Evolutionary conservation across 1,284 basidiomycete genomes (phyloP).

Genomic region (Puccinia horiana): DNA sequence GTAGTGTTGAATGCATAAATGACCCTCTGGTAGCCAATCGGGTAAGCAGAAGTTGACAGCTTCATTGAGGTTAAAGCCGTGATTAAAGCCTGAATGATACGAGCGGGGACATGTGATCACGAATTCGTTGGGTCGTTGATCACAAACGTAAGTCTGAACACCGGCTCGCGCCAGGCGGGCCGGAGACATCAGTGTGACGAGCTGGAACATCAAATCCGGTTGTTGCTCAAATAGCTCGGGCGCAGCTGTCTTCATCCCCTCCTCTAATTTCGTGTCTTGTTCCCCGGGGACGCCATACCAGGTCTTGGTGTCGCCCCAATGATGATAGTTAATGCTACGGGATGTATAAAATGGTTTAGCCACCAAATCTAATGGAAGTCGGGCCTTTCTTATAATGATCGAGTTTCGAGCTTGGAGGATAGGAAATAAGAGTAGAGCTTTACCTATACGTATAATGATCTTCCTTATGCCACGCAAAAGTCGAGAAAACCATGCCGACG

Average conservation of each 20-base stretch:
- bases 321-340: slow-evolving; percentile 60
- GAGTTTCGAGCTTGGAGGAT: neutral
- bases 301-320: slow-evolving; percentile 99
- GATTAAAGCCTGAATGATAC: slow-evolving; percentile 98
- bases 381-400: neutral
- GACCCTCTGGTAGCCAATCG: slow-evolving; percentile 86
- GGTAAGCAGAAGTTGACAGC: slow-evolving; percentile 98
- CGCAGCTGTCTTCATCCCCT: slow-evolving; percentile 89
- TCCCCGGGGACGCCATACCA: slow-evolving; percentile 98
- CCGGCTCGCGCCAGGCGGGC: slow-evolving; percentile 80
- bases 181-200: slow-evolving; percentile 98
- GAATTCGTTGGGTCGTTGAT: slow-evolving; percentile 96
- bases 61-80: slow-evolving; percentile 97
- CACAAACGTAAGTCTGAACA: slow-evolving; percentile 89
- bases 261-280: slow-evolving; percentile 93
- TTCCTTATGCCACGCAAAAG: slow-evolving; percentile 99
- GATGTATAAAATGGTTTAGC: neutral
- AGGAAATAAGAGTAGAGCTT: neutral
- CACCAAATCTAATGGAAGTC: neutral
- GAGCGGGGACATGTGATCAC: slow-evolving; percentile 92
- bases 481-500: slow-evolving; percentile 98
- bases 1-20: slow-evolving; percentile 81
- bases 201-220: slow-evolving; percentile 92
- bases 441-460: slow-evolving; percentile 91
- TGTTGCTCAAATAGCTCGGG: slow-evolving; percentile 98